phyloP scores from a whole-genome alignment of 192 early-diverging fungal species.

The Coemansia brasiliensis region DNA sequence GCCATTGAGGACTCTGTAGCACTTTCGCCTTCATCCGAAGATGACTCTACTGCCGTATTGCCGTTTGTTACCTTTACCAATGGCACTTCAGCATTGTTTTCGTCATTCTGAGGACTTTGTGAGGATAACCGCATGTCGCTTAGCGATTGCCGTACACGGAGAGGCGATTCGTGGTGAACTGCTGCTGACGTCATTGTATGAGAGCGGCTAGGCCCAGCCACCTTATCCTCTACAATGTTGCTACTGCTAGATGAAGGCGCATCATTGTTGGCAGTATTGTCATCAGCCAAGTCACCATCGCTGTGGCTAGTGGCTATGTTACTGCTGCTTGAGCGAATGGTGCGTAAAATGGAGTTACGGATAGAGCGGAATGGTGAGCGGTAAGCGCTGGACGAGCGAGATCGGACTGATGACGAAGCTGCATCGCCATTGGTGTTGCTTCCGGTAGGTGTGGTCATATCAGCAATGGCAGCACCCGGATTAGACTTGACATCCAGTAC shows the following conservation, averaged over 20 bases:
- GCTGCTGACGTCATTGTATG: constrained; percentile 1
- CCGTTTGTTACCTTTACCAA: background rate
- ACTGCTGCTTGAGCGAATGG: background rate
- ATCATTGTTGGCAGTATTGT: background rate
- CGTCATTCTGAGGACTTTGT: background rate
- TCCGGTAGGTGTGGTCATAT: too few species aligned
- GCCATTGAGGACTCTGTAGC: background rate
- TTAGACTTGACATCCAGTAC: constrained; percentile 12
- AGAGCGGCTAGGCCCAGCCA: constrained; percentile 2
- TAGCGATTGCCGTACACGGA: constrained; percentile 17
- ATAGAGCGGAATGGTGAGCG: constrained; percentile 20
- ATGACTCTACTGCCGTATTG: background rate
- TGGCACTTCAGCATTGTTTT: background rate
- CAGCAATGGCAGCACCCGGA: background rate
- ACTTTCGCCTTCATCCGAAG: too few species aligned
- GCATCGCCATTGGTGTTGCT: background rate
- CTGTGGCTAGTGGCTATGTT: background rate
- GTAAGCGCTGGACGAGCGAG: constrained; percentile 8
- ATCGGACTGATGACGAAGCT: background rate
- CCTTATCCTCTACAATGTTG: background rate
- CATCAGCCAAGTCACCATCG: background rate
- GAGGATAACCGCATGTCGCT: constrained; percentile 20
- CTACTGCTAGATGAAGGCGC: background rate
- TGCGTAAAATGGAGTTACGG: constrained; percentile 22
- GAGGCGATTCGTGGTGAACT: constrained; percentile 16